These are phyloP conservation scores for Talinum fruticosum DNA, from an alignment of 148 eudicot species.

Conservation along the genomic window DNA sequence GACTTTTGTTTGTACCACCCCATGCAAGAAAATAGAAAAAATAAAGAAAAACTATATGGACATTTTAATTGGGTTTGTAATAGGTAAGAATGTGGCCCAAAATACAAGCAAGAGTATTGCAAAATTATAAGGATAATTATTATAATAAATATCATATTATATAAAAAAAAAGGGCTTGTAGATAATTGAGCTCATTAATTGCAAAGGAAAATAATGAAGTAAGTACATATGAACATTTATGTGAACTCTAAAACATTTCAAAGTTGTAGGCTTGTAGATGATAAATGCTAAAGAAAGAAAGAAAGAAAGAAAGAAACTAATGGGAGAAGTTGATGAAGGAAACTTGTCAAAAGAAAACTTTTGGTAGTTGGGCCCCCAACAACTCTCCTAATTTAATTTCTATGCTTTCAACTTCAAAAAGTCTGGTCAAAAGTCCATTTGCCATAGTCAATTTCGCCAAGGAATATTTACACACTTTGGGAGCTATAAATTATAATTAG, in stretches of 20 bases:
- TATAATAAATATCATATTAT: too few relatives aligned
- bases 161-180: too few relatives aligned
- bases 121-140: too few relatives aligned
- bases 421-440: conserved; percentile 16
- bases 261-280: conserved; percentile 11
- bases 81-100: too few relatives aligned
- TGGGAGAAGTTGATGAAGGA: conserved; percentile 9
- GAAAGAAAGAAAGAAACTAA: background rate
- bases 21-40: too few relatives aligned
- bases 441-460: background rate
- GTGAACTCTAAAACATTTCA: conserved; percentile 13
- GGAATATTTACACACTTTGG: background rate
- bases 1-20: too few relatives aligned
- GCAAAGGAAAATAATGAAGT: too few relatives aligned
- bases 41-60: too few relatives aligned
- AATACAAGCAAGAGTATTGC: too few relatives aligned
- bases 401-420: conserved; percentile 3
- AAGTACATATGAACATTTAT: conserved; percentile 1
- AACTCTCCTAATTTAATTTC: background rate
- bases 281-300: background rate
- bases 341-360: conserved; percentile 30
- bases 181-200: too few relatives aligned
- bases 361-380: conserved; percentile 25
- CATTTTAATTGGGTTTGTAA: too few relatives aligned
- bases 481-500: too few relatives aligned